phyloP scores from a whole-genome alignment of 2,329 filamentous ascomycete species.

The Botrytis deweyae region DNA sequence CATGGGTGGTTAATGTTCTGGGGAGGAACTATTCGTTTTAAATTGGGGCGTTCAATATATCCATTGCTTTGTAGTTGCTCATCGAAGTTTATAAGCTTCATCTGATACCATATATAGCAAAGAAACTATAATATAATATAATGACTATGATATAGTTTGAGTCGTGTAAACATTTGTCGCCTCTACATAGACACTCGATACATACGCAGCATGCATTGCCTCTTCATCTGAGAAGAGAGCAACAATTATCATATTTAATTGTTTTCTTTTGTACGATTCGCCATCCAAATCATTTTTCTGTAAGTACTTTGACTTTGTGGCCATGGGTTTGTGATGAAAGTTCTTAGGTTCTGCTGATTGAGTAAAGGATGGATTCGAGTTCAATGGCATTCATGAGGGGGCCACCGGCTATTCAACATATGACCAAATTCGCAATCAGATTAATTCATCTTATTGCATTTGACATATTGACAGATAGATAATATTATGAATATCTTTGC shows the following conservation, averaged over 20 bases:
- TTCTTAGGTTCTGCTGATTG: not conserved
- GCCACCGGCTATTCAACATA: not conserved
- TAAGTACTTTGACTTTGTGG: not conserved
- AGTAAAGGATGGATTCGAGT: not conserved
- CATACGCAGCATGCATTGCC: not conserved
- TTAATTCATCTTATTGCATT: not conserved
- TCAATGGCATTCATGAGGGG: not conserved
- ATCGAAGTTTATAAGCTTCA: not conserved
- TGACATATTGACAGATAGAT: not conserved
- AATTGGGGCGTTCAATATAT: constrained; percentile 14
- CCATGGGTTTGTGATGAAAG: not conserved
- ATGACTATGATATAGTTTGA: not conserved
- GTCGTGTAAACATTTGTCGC: not conserved
- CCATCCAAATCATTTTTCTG: not conserved
- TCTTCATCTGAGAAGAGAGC: not conserved
- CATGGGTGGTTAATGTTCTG: not conserved
- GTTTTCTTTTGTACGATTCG: too few species aligned
- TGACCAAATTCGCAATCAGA: not conserved
- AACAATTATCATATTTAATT: not conserved
- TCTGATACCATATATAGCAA: constrained; percentile 2
- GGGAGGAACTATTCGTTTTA: not conserved
- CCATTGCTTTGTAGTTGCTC: constrained; percentile 16
- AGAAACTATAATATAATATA: not conserved
- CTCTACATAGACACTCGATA: not conserved
- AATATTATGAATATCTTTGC: not conserved